Evolutionary conservation across 1,284 basidiomycete species (phyloP).

Genomic region (Rhodotorula sp.): DNA sequence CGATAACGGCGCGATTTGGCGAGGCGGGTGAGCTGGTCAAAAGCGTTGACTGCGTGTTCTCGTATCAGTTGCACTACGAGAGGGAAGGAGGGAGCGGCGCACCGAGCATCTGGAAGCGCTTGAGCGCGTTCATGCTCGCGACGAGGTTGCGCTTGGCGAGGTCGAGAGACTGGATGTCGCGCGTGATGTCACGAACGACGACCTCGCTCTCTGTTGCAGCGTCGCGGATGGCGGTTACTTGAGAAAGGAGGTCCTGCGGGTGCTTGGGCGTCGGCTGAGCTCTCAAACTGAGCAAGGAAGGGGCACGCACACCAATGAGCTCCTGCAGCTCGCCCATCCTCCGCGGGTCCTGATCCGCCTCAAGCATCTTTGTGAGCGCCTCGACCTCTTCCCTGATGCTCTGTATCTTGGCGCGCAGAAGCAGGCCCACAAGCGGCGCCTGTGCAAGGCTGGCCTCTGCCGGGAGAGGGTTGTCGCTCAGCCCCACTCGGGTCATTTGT

Average conservation of each 20-base stretch:
- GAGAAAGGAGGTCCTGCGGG: constrained; percentile 77
- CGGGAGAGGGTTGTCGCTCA: background rate
- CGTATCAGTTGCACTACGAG: background rate
- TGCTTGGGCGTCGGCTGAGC: background rate
- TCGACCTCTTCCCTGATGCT: constrained; percentile 73
- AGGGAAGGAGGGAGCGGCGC: constrained; percentile 40
- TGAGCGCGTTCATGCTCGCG: constrained; percentile 83
- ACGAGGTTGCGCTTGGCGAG: constrained; percentile 84
- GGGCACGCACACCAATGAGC: constrained; percentile 76
- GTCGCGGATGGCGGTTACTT: constrained; percentile 91
- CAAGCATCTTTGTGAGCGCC: constrained; percentile 65
- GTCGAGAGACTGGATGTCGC: constrained; percentile 94
- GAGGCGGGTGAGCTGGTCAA: constrained; percentile 76
- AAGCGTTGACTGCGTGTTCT: constrained; percentile 67
- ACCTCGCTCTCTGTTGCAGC: constrained; percentile 95
- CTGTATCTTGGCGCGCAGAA: constrained; percentile 63
- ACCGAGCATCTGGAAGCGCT: constrained; percentile 93
- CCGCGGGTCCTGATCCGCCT: constrained; percentile 74
- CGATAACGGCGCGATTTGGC: constrained; percentile 74
- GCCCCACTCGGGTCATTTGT: constrained; percentile 3
- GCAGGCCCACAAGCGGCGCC: constrained; percentile 57
- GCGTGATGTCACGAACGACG: constrained; percentile 91
- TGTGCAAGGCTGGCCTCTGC: constrained; percentile 37
- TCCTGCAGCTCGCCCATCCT: constrained; percentile 86
- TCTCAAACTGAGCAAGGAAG: background rate